Percentiles rank a stretch among this genome's conserved stretches.
These are phyloP conservation scores for Toxoplasma gondii DNA, from an alignment of 169 alveolate genomes.

Conservation along the genomic window DNA sequence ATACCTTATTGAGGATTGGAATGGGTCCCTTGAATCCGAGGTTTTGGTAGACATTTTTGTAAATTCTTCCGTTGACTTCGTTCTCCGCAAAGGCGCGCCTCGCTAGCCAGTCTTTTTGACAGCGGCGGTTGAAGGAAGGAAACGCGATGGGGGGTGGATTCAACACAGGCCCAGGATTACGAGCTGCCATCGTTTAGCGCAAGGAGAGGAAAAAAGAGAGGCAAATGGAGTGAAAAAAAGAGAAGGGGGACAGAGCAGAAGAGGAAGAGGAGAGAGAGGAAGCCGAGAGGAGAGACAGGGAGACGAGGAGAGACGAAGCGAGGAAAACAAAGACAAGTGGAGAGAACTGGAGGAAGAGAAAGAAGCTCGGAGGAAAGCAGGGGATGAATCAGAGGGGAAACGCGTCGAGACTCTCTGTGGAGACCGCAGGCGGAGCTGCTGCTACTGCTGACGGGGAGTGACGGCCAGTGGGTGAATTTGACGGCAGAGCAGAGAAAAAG, in stretches of 20 bases:
- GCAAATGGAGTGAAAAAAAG: not conserved
- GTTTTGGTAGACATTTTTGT: slow-evolving; percentile 79
- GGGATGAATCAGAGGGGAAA: no score
- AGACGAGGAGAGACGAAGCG: not conserved
- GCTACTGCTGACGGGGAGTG: no score
- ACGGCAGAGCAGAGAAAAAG: no score
- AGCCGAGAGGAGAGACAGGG: not conserved
- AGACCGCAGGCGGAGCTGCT: not conserved
- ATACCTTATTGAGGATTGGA: slow-evolving; percentile 82
- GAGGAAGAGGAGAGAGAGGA: not conserved
- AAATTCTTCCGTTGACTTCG: slow-evolving; percentile 84
- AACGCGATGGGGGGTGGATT: slow-evolving; percentile 85
- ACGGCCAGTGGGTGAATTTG: no score
- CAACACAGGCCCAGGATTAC: slow-evolving; percentile 85
- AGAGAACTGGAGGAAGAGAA: not conserved
- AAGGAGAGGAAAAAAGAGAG: not conserved
- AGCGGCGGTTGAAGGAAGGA: slow-evolving; percentile 82
- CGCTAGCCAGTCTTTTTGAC: slow-evolving; percentile 77
- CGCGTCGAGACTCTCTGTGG: not conserved
- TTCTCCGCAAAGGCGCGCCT: slow-evolving; percentile 82
- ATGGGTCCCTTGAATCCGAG: slow-evolving; percentile 83
- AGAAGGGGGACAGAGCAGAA: not conserved
- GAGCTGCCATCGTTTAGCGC: slow-evolving; percentile 80
- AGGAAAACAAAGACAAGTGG: not conserved
- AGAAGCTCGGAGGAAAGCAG: not conserved